A percentile compares a stretch with the other conserved stretches of the same genome.
These are phyloP conservation scores for Mycosarcoma mackinlayi DNA, from an alignment of 1,284 basidiomycete species.

Conservation along the genomic window DNA sequence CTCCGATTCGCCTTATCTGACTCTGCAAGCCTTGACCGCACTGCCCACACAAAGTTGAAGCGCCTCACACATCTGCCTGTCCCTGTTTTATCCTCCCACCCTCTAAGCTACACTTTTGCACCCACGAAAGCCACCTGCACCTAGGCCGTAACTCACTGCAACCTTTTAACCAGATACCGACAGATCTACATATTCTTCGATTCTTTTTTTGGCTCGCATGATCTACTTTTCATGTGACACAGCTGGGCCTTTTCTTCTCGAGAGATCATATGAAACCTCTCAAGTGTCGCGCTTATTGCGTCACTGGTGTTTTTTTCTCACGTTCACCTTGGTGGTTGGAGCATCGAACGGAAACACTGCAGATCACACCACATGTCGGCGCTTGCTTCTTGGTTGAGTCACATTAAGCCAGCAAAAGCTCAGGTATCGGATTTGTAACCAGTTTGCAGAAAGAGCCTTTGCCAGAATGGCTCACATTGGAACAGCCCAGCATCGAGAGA, in stretches of 20 bases:
- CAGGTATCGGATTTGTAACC: too few species aligned
- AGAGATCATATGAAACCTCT: constrained; percentile 14
- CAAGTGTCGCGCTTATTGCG: too few species aligned
- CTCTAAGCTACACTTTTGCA: too few species aligned
- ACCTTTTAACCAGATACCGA: not conserved
- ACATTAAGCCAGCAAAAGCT: constrained; percentile 9
- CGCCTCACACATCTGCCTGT: too few species aligned
- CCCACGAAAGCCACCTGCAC: too few species aligned
- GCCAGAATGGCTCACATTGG: not conserved
- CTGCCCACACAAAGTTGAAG: too few species aligned
- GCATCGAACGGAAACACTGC: not conserved
- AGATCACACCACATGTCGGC: not conserved
- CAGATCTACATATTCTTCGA: not conserved
- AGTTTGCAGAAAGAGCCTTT: not conserved
- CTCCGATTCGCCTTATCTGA: too few species aligned
- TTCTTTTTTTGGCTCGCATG: not conserved
- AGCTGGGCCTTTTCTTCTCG: not conserved
- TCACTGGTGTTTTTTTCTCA: not conserved
- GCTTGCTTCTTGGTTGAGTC: constrained; percentile 12
- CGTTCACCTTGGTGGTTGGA: not conserved
- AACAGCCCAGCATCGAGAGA: too few species aligned
- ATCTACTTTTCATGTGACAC: not conserved
- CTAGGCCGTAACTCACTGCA: not conserved
- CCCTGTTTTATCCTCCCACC: not conserved
- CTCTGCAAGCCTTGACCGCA: too few species aligned